These are phyloP conservation scores for Lactifluus rugatus DNA, from an alignment of 768 basidiomycete species.

Conservation along the genomic window DNA sequence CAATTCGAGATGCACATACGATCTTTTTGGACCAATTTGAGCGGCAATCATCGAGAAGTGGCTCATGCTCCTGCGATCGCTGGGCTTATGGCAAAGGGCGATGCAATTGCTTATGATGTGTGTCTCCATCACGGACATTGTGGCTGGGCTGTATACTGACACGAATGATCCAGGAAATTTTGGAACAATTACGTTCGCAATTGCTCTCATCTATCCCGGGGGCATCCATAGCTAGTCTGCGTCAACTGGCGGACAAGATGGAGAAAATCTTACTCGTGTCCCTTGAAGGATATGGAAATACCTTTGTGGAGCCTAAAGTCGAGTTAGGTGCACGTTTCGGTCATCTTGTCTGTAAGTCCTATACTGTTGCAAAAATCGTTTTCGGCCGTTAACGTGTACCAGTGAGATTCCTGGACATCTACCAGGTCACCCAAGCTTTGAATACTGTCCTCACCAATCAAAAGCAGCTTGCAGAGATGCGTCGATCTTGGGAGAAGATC, in stretches of 20 bases:
- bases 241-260: constrained; percentile 83
- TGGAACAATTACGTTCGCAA: constrained; percentile 76
- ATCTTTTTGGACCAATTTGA: constrained; percentile 73
- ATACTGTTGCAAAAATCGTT: neutral
- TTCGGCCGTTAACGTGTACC: constrained; percentile 19
- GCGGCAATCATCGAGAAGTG: constrained; percentile 71
- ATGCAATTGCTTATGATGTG: constrained; percentile 87
- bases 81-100: constrained; percentile 80
- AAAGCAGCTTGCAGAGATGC: constrained; percentile 80
- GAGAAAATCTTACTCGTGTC: constrained; percentile 79
- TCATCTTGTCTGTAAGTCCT: constrained; percentile 71
- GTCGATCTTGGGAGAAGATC: constrained; percentile 77
- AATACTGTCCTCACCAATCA: constrained; percentile 82
- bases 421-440: constrained; percentile 83
- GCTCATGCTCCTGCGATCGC: constrained; percentile 85
- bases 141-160: constrained; percentile 9
- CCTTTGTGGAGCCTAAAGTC: constrained; percentile 86
- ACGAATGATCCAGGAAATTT: constrained; percentile 55
- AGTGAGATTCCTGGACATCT: constrained; percentile 90
- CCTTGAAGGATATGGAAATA: constrained; percentile 74
- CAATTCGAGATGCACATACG: constrained; percentile 84
- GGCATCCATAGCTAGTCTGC: constrained; percentile 56
- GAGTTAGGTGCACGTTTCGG: constrained; percentile 87
- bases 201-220: constrained; percentile 72
- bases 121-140: constrained; percentile 27